Conservation (phyloP, 1,284 basidiomycete species). For the Mycena sp. region DNA sequence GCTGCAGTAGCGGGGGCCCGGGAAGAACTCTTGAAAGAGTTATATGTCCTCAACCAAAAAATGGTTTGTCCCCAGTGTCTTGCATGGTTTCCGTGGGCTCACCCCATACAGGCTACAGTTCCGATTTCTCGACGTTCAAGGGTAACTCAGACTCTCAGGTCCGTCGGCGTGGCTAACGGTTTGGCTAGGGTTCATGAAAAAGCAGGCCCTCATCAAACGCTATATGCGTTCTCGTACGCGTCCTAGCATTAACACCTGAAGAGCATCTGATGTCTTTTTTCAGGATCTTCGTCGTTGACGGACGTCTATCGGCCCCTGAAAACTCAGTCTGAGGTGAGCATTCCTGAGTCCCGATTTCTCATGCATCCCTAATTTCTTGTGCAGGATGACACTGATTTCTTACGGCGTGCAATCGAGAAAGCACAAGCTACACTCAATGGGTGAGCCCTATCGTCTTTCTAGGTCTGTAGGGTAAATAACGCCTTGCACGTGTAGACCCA, state of each 20-base stretch:
- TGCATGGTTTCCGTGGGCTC: constrained; percentile 9
- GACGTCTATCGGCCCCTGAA: constrained; percentile 15
- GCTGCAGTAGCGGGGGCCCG: constrained; percentile 52
- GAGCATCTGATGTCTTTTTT: constrained; percentile 30
- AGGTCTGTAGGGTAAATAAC: constrained; percentile 14
- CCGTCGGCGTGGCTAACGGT: constrained; percentile 11
- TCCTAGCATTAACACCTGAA: background rate
- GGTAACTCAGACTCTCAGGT: constrained; percentile 43
- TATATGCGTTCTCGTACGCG: constrained; percentile 27
- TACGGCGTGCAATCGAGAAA: constrained; percentile 57
- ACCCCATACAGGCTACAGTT: constrained; percentile 56
- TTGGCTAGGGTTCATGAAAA: constrained; percentile 54
- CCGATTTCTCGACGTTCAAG: constrained; percentile 63
- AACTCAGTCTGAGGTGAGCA: constrained; percentile 10
- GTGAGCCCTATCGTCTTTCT: constrained; percentile 43
- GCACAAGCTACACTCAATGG: constrained; percentile 61
- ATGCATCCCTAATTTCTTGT: background rate
- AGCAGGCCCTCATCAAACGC: constrained; percentile 47
- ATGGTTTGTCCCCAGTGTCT: constrained; percentile 45
- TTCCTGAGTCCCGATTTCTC: background rate
- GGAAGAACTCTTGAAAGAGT: constrained; percentile 58
- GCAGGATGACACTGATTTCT: constrained; percentile 48
- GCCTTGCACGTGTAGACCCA: constrained; percentile 51
- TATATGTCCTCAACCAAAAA: constrained; percentile 55
- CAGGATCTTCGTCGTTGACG: constrained; percentile 23